phyloP scores from a whole-genome alignment of 306 rosid genomes.

The Mucuna pruriens region DNA sequence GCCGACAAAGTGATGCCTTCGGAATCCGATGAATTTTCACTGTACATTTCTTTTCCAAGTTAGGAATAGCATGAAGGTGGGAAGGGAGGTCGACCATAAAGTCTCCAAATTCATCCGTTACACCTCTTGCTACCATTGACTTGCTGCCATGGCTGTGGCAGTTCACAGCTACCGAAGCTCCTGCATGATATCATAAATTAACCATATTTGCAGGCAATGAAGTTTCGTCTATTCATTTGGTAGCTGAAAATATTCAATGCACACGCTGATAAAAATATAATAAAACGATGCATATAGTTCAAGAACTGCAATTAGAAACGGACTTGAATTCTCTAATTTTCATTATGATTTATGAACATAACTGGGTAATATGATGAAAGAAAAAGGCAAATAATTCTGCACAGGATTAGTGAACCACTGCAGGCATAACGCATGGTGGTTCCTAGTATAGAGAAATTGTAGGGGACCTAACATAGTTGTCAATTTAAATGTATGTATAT shows the following conservation, averaged over 20 bases:
- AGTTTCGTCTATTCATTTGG: not conserved
- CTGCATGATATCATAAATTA: conserved; percentile 47
- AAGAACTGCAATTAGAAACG: not conserved
- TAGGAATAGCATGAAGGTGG: conserved; percentile 68
- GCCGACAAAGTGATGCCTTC: conserved; percentile 58
- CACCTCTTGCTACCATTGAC: conserved; percentile 51
- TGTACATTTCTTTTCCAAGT: conserved; percentile 67
- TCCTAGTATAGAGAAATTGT: not conserved
- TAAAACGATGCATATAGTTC: too few species aligned
- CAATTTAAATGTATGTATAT: too few species aligned
- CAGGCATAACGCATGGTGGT: not conserved
- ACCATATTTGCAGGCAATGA: conserved; percentile 3
- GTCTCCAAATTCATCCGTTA: conserved; percentile 83
- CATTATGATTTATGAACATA: too few species aligned
- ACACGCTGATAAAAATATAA: too few species aligned
- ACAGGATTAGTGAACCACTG: too few species aligned
- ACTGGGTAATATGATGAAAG: too few species aligned
- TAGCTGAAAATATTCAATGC: not conserved
- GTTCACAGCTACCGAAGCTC: conserved; percentile 64
- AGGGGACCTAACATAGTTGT: not conserved
- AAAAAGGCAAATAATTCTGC: not conserved
- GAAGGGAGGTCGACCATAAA: conserved; percentile 86
- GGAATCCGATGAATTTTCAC: conserved; percentile 61
- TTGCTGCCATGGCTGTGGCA: conserved; percentile 62
- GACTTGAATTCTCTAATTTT: too few species aligned